Percentiles rank a stretch among this genome's conserved stretches.
These are phyloP conservation scores for Favolaschia claudopus DNA, from an alignment of 768 basidiomycete species.

Conservation along the genomic window DNA sequence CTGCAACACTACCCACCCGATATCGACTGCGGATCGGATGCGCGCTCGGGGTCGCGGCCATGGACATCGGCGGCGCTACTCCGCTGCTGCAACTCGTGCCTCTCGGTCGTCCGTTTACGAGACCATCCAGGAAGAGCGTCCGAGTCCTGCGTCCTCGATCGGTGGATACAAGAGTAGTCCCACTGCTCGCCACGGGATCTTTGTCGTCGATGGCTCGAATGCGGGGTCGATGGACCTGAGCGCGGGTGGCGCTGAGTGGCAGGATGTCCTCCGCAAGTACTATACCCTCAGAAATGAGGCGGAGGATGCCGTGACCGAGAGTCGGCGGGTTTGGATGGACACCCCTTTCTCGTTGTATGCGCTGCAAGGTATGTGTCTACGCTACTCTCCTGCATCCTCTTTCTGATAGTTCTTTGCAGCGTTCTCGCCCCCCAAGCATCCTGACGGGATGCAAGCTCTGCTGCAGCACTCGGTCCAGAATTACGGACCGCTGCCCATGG, in stretches of 20 bases:
- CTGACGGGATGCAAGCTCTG: conserved; percentile 73
- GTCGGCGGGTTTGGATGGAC: conserved; percentile 69
- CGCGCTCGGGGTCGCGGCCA: conserved; percentile 61
- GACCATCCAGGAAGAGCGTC: conserved; percentile 78
- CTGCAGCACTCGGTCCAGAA: conserved; percentile 76
- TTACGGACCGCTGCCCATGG: conserved; percentile 77
- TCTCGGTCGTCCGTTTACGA: conserved; percentile 79
- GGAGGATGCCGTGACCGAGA: conserved; percentile 69
- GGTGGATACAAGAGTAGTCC: conserved; percentile 43
- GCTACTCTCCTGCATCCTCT: not conserved
- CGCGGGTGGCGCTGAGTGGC: conserved; percentile 58
- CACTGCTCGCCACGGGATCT: conserved; percentile 51
- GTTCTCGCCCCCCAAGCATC: conserved; percentile 73
- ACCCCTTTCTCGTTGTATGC: conserved; percentile 79
- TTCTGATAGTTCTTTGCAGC: conserved; percentile 47
- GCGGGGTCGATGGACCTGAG: conserved; percentile 53
- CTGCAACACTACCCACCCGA: conserved; percentile 60
- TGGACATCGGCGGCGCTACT: conserved; percentile 76
- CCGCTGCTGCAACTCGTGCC: conserved; percentile 56
- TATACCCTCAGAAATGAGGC: conserved; percentile 76
- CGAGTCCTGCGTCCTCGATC: conserved; percentile 43
- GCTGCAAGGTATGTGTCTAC: conserved; percentile 70
- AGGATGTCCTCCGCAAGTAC: conserved; percentile 71
- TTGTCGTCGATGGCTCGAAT: conserved; percentile 67
- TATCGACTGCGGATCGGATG: conserved; percentile 47